Evolutionary conservation across 2,329 filamentous ascomycete genomes (phyloP).

Genomic region (Ustulina deusta): DNA sequence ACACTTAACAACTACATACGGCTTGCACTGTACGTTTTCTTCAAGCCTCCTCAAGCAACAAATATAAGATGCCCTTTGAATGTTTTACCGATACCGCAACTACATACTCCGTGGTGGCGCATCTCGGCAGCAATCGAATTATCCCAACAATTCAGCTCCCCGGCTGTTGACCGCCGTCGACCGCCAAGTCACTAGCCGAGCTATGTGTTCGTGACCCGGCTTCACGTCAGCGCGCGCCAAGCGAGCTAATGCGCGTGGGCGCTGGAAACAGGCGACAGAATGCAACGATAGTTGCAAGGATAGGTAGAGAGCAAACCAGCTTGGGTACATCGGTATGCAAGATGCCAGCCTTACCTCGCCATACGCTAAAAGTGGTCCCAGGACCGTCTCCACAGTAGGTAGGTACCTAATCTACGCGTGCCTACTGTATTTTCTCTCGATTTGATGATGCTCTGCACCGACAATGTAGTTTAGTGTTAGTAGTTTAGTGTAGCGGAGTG

Average conservation of each 20-base stretch:
- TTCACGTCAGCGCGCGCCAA: constrained; percentile 17
- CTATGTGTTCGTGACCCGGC: neutral
- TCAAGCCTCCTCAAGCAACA: neutral
- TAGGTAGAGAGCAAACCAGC: constrained; percentile 28
- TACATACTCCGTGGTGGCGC: neutral
- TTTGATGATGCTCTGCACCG: no score
- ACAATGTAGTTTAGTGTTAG: no score
- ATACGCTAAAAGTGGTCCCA: neutral
- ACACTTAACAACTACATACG: neutral
- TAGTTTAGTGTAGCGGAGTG: no score
- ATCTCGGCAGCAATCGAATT: neutral
- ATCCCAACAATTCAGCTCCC: constrained; percentile 4
- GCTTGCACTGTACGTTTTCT: neutral
- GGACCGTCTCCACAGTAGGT: neutral
- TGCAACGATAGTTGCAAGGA: constrained; percentile 21
- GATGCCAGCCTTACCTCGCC: constrained; percentile 24
- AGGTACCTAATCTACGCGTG: neutral
- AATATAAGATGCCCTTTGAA: neutral
- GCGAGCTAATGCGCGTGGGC: constrained; percentile 24
- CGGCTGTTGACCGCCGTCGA: constrained; percentile 22
- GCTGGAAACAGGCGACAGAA: constrained; percentile 16
- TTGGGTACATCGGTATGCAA: constrained; percentile 12
- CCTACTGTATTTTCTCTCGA: neutral
- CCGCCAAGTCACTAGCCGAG: neutral
- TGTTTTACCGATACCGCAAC: neutral